Conservation (phyloP, 2,329 filamentous ascomycete genomes). For the Sporothrix mexicana region DNA sequence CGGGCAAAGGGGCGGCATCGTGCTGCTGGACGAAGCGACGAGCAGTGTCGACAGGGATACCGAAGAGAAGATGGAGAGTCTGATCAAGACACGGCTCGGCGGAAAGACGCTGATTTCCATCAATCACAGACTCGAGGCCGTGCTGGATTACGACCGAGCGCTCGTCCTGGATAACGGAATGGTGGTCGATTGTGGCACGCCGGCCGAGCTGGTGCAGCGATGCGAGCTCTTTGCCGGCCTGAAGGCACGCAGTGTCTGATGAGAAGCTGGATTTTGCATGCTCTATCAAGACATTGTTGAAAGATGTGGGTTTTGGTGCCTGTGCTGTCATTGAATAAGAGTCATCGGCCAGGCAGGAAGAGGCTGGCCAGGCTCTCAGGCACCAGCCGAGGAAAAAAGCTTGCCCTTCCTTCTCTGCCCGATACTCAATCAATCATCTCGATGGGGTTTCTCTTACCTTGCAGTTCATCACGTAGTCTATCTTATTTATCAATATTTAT, state of each 20-base stretch:
- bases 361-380: no score
- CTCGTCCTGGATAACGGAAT: constrained; percentile 55
- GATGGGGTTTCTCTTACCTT: no score
- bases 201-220: constrained; percentile 9
- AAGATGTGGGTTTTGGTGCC: no score
- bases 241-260: background rate
- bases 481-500: no score
- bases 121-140: constrained; percentile 54
- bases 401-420: no score
- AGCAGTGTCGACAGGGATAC: constrained; percentile 50
- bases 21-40: constrained; percentile 53
- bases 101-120: constrained; percentile 60
- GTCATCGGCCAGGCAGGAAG: background rate
- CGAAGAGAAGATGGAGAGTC: constrained; percentile 50
- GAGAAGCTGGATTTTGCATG: background rate
- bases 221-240: constrained; percentile 16
- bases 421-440: no score
- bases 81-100: constrained; percentile 49
- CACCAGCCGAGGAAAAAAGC: no score
- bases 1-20: constrained; percentile 35
- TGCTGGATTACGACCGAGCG: constrained; percentile 59
- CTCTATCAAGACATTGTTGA: no score
- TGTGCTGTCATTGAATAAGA: background rate
- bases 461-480: no score
- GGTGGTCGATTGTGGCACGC: constrained; percentile 22